Evolutionary conservation across 441 rosid genomes (phyloP), one percentile per base, ranked within the genome.

Genomic region (Hura crepitans): DNA sequence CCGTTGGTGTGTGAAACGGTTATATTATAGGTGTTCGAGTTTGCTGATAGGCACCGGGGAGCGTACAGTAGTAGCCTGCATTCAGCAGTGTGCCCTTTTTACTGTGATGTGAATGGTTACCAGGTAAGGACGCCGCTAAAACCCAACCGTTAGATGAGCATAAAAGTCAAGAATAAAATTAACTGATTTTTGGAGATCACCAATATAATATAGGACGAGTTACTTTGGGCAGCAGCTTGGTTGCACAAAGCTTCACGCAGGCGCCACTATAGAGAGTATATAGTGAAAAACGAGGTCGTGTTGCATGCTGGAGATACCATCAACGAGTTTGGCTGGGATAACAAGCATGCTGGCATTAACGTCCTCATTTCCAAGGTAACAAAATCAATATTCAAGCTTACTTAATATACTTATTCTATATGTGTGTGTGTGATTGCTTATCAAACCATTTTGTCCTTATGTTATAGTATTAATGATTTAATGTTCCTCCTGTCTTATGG

Each of bases 101-200:
- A 94, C 76, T 94, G 98, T 54, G 97, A 91, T 54, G 91, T 89
- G 66, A 85, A 89, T 50, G 98, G 97, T 13, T 93, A 84, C 76
- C 96, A 93, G 90, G 98, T 87, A 81, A 74, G 35, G 23, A 39
- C 7, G 20, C 27, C 45, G 33, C 58, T 69, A 15, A 57, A 65
- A 62, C 42, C 23, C 13, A 75, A 51, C 85, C 81, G 81, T 77
- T 67, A 47, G 79, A 79, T 79, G 45, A 30, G 37, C 30, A 28
- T 37, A 50, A 2, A 23, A 65, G 37, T 23, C 2, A 18, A 68
- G 6, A 9, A 3, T 14, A 20, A 33, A 2, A 6, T 6, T 46
- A 13, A 31, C 28, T 62, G 30, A 43, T 30, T 9, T 37, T 14
- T 46, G 53, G 23, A 22, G 18, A 46, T 42, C 15, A 46, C 30